Percentiles rank a stretch among this genome's conserved stretches.
phyloP scores from a whole-genome alignment of 2,329 filamentous ascomycete genomes.

The Stromatinia cepivora region DNA sequence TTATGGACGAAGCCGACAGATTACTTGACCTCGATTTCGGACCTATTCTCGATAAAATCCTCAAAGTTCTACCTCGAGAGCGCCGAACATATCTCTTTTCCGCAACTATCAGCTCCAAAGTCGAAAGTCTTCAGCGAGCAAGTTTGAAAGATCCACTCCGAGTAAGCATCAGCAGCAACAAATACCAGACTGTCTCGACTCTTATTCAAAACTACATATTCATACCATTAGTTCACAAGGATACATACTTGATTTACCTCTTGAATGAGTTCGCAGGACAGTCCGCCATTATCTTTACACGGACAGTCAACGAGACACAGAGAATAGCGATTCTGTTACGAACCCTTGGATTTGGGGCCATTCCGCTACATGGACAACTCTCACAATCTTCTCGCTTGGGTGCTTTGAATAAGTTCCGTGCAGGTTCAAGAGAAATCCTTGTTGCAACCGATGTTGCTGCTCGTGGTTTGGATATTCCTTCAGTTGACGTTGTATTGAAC shows the following conservation, averaged over 20 bases:
- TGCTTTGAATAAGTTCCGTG: conserved; percentile 85
- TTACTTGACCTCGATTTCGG: conserved; percentile 94
- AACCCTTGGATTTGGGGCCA: conserved; percentile 82
- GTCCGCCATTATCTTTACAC: conserved; percentile 83
- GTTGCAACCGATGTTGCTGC: conserved; percentile 94
- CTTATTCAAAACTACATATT: conserved; percentile 85
- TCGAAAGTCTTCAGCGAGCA: conserved; percentile 88
- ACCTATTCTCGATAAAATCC: conserved; percentile 86
- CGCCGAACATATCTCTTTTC: conserved; percentile 86
- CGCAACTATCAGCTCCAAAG: conserved; percentile 90
- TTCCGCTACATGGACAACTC: conserved; percentile 90
- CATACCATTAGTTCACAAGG: conserved; percentile 83
- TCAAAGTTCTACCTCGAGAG: conserved; percentile 81
- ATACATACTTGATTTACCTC: conserved; percentile 83
- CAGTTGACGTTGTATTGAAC: conserved; percentile 86
- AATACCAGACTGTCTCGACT: conserved; percentile 89
- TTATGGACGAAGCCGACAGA: conserved; percentile 93
- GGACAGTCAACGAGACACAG: conserved; percentile 90
- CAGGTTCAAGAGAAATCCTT: conserved; percentile 77
- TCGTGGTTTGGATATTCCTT: conserved; percentile 87
- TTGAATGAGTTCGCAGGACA: conserved; percentile 86
- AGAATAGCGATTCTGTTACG: conserved; percentile 80
- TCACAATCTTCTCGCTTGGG: conserved; percentile 84
- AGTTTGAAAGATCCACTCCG: conserved; percentile 81
- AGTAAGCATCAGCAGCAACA: conserved; percentile 77